A percentile compares a stretch with the other conserved stretches of the same genome.
phyloP scores from a whole-genome alignment of 495 filamentous ascomycete genomes.

The Tuber brumale region DNA sequence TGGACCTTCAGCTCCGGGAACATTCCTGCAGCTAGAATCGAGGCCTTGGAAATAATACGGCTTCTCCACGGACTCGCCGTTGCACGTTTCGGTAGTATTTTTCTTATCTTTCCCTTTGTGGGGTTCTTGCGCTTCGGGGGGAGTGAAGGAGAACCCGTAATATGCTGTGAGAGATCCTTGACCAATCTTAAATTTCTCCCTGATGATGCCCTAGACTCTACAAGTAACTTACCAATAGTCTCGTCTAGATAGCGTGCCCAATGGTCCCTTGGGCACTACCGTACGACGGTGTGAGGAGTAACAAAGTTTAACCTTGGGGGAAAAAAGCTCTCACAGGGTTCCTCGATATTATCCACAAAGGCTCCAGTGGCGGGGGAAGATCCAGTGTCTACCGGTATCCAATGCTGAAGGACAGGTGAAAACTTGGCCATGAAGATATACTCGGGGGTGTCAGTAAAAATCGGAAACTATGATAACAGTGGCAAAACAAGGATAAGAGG shows the following conservation, averaged over 20 bases:
- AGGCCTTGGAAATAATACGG: slow-evolving; percentile 14
- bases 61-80: neutral
- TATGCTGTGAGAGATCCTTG: neutral
- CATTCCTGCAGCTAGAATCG: slow-evolving; percentile 8
- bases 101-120: neutral
- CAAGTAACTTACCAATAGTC: neutral
- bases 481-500: too few species aligned
- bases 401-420: slow-evolving; percentile 7
- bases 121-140: slow-evolving; percentile 10
- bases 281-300: neutral
- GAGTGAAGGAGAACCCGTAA: neutral
- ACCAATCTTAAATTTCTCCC: neutral
- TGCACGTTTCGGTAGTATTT: slow-evolving; percentile 1
- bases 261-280: neutral
- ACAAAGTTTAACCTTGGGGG: neutral
- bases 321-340: neutral
- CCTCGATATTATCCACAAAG: slow-evolving; percentile 10
- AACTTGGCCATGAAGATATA: slow-evolving; percentile 4
- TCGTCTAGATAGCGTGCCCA: neutral
- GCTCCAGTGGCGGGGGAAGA: neutral
- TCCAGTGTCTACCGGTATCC: slow-evolving; percentile 6
- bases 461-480: too few species aligned
- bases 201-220: neutral
- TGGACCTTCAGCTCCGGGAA: neutral
- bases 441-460: too few species aligned